Base-by-base conservation (phyloP, 495 filamentous ascomycete genomes). In the Tetracladium marchalianum region DNA sequence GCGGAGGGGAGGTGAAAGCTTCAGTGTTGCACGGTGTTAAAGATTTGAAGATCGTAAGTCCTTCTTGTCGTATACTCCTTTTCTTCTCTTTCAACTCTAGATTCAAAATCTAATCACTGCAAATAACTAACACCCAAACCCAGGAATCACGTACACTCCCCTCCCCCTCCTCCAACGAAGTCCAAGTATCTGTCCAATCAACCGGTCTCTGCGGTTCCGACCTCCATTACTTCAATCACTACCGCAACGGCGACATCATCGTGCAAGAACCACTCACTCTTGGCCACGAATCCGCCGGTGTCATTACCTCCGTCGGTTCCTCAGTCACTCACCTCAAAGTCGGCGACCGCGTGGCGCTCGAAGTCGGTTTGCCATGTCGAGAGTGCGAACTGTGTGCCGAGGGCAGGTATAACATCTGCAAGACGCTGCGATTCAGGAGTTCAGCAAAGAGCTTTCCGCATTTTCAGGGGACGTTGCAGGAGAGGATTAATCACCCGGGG, bases 361-460 rank as follows among this genome's bases (percentile, higher is more conserved):
- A 92, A 67, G 83, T 87, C 55, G 85, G 85, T n/a, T 63, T 86
- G 8, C 84, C 85, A n/a, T 93, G 87, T 57, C 72, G 72, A 19
- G 53, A 67, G 37, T 93, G 87, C 60, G 66, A 71, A 7, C 64
- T 81, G 17, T 93, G 87, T 61, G 53, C 54, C 15, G 67, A 69
- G 37, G 83, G 82, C 19, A 71, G 86, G 42, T 92, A 93, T 62
- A 95, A 93, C 62, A 85, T 95, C 66, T 95, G 87, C 71, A 69
- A 71, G n/a, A 62, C 66, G 9, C 82, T 95, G 77, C 70, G 67
- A 40, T 95, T 94, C 65, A 70, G 85, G 39, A 82, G 78, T 57
- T 85, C 80, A 39, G 87, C 87, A 12, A 90, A 89, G 66, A 63
- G 69, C 24, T 82, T 80, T 62, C 84, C 85, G 3, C 87, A 93